Conservation (phyloP, 148 eudicot genomes). For the Rhododendron vialii region DNA sequence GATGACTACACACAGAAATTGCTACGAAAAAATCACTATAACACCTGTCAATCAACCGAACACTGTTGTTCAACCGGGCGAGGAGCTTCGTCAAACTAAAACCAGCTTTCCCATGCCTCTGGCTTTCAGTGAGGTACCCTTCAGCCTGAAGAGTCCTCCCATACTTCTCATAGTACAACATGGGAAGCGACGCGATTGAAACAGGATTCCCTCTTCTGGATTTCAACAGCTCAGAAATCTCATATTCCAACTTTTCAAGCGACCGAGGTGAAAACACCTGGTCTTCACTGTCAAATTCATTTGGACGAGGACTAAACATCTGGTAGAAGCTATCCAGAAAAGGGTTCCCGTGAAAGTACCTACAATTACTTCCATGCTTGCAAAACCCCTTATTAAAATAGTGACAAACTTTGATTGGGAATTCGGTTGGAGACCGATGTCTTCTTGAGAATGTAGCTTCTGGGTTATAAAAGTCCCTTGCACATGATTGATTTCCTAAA, state of each 20-base stretch:
- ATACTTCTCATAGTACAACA: constrained; percentile 43
- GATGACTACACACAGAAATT: not conserved
- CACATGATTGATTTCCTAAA: constrained; percentile 21
- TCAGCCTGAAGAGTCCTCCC: constrained; percentile 55
- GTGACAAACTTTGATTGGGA: constrained; percentile 65
- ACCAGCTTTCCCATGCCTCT: constrained; percentile 65
- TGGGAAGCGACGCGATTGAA: constrained; percentile 56
- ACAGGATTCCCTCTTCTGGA: constrained; percentile 41
- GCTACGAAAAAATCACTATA: not conserved
- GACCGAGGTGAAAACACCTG: constrained; percentile 38
- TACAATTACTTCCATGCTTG: constrained; percentile 74
- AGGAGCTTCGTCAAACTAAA: constrained; percentile 64
- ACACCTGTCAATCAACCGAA: constrained; percentile 50
- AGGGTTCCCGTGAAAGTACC: constrained; percentile 56
- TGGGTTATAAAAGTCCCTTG: constrained; percentile 32
- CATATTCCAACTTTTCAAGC: constrained; percentile 43
- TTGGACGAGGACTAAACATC: constrained; percentile 26
- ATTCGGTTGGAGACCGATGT: constrained; percentile 41
- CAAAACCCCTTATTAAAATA: constrained; percentile 75
- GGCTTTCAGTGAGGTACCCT: constrained; percentile 70
- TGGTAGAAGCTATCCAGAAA: constrained; percentile 32
- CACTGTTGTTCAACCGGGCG: constrained; percentile 41
- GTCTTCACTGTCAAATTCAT: constrained; percentile 43
- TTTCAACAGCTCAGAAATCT: constrained; percentile 49
- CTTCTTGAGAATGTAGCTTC: constrained; percentile 37